Conservation (phyloP, 192 early-diverging fungal species). For the Backusella parvicylindrica region DNA sequence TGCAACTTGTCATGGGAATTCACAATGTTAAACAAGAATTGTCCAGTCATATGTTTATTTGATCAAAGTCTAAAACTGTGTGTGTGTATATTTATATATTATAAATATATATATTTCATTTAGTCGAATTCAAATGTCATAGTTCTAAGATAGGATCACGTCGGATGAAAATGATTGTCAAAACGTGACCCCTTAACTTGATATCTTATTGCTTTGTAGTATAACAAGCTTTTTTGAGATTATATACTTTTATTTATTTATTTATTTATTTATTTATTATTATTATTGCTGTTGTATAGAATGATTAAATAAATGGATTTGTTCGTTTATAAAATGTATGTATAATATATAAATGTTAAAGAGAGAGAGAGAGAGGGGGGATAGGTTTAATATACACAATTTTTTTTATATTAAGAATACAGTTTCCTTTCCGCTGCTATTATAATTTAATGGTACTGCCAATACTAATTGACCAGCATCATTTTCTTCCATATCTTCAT, state of each 20-base stretch:
- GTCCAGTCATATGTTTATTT: neutral
- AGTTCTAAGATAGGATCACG: slow-evolving; percentile 4
- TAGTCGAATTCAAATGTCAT: neutral
- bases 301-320: neutral
- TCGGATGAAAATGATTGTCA: neutral
- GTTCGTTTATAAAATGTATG: neutral
- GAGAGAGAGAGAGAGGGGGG: neutral
- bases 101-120: neutral
- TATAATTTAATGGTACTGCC: neutral
- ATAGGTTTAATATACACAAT: neutral
- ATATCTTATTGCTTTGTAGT: neutral
- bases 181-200: neutral
- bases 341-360: neutral
- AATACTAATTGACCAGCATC: neutral
- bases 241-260: neutral
- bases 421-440: neutral
- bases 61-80: neutral
- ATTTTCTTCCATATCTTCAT: slow-evolving; percentile 23
- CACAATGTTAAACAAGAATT: neutral
- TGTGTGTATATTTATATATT: neutral
- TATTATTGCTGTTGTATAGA: neutral
- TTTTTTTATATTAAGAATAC: slow-evolving; percentile 1
- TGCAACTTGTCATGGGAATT: neutral
- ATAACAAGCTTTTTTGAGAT: neutral
- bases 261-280: neutral